Base-by-base conservation (phyloP, 1,139 yeast genomes). In the Yamadazyma dushanensis region DNA sequence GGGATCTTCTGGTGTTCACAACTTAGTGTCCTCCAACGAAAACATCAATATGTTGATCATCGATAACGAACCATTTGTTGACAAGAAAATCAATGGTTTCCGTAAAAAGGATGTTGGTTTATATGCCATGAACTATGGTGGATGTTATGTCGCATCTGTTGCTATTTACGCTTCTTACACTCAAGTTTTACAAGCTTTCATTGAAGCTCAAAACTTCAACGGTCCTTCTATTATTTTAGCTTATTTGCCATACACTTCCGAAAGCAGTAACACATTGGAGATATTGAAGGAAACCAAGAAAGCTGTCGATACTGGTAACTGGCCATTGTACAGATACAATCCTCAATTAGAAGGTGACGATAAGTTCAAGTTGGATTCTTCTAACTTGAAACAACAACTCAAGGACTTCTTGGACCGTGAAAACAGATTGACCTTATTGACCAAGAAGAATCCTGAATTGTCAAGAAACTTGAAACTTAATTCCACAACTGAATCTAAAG, bases 181-280 rank as follows among this genome's bases (percentile, higher is more conserved):
- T 4, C 97, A 92, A 63, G 83, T 90, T 3, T 71, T 92, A 44
- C 89, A 92, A 48, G 92, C 97, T 1, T 67, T 92, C 33, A 71
- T 85, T 42, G 97, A 92, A 63, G 97, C 97, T 17, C 83, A 87
- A 49, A 76, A 78, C 49, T 90, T 81, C 57, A 70, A 83, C 38
- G 97, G 97, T 41, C 97, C 97, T 5, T 85, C 97, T 1, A 73
- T 90, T 38, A 86, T 90, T 27, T 75, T 92, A 49, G 97, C 97
- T 7, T 89, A 90, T 59, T 71, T 90, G 50, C 97, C 98, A 26
- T 81, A 83, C 58, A 58, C 68, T 35, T 61, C 71, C 19, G 95
- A 85, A 54, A 61, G 65, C 31, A 88, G 83, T 49, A 75, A 81
- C 48, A 83, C 95, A 30, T 68, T 90, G 47, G 75, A 80, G 16